phyloP scores from a whole-genome alignment of 257 asterid genomes.

The Solanum peruvianum region DNA sequence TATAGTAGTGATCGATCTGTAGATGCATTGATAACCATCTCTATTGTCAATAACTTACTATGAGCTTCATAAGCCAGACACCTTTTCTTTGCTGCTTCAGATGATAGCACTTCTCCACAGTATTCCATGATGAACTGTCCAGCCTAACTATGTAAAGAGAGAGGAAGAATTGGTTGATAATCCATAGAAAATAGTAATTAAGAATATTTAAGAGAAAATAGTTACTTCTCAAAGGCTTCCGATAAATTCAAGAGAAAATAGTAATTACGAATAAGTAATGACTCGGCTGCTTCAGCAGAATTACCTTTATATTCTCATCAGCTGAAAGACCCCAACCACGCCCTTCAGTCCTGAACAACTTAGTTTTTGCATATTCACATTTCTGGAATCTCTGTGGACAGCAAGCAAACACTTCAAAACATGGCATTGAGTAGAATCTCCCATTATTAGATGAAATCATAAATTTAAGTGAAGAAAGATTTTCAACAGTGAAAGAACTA shows the following conservation, averaged over 20 bases:
- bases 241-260: neutral
- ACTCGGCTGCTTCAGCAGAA: neutral
- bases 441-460: neutral
- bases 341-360: conserved; percentile 72
- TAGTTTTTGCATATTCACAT: conserved; percentile 57
- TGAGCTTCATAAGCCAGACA: conserved; percentile 61
- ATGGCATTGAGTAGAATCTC: neutral
- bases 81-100: conserved; percentile 53
- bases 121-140: conserved; percentile 81
- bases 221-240: neutral
- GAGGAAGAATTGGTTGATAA: neutral
- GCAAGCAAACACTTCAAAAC: neutral
- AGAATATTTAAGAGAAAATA: no score
- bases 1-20: neutral
- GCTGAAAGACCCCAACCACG: conserved; percentile 91
- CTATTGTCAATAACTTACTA: conserved; percentile 18
- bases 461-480: neutral
- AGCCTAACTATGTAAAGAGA: conserved; percentile 40
- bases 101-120: conserved; percentile 82
- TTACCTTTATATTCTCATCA: conserved; percentile 21
- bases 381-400: conserved; percentile 15
- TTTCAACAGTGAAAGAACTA: neutral
- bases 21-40: neutral
- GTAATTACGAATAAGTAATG: neutral
- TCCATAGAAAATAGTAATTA: no score